A percentile compares a stretch with the other conserved stretches of the same genome.
Conservation (phyloP, 768 basidiomycete species). For the Mycena leptocephala region DNA sequence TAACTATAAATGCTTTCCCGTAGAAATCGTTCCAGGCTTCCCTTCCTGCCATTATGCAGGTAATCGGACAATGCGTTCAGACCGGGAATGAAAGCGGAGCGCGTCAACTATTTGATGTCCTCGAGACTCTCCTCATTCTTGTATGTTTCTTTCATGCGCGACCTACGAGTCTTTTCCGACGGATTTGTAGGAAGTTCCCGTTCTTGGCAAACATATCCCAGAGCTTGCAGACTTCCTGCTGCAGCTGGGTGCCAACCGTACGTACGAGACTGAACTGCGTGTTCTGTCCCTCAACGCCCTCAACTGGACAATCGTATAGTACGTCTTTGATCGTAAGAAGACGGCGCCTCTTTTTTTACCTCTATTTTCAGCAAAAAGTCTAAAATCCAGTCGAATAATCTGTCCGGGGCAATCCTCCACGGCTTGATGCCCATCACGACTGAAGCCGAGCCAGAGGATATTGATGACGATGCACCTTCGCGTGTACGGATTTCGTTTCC, state of each 20-base stretch:
- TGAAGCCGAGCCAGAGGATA: slow-evolving; percentile 94
- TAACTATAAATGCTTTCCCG: slow-evolving; percentile 11
- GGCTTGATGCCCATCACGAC: slow-evolving; percentile 95
- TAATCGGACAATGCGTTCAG: slow-evolving; percentile 89
- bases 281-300: slow-evolving; percentile 94
- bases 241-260: slow-evolving; percentile 83
- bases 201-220: slow-evolving; percentile 90
- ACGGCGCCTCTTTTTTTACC: neutral
- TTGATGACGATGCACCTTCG: slow-evolving; percentile 94
- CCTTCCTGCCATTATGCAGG: slow-evolving; percentile 90
- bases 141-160: slow-evolving; percentile 57
- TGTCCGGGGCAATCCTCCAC: slow-evolving; percentile 90
- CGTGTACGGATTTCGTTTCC: slow-evolving; percentile 70
- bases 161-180: slow-evolving; percentile 20
- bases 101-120: slow-evolving; percentile 93
- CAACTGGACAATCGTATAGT: slow-evolving; percentile 98
- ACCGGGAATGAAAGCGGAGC: slow-evolving; percentile 85
- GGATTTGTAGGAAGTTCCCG: slow-evolving; percentile 85
- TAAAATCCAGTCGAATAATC: slow-evolving; percentile 89
- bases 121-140: slow-evolving; percentile 96
- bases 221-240: slow-evolving; percentile 93
- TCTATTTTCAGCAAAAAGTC: slow-evolving; percentile 87
- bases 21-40: slow-evolving; percentile 92
- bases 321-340: slow-evolving; percentile 46
- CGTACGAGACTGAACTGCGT: slow-evolving; percentile 85